Conservation (phyloP, 2,329 filamentous ascomycete species). For the Grosmannia clavigera region DNA sequence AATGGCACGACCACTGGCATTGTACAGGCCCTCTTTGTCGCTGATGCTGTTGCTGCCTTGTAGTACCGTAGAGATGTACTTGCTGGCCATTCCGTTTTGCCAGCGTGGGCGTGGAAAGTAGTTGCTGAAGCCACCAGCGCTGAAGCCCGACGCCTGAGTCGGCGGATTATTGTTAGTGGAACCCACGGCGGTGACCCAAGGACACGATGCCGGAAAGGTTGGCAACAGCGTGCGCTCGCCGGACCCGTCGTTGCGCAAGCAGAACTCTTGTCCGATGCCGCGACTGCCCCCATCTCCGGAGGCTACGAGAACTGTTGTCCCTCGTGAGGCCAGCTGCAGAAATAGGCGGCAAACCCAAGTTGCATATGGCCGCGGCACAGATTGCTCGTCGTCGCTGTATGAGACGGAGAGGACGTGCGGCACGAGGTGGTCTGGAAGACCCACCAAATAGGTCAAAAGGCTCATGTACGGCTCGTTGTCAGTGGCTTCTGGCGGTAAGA, state of each 20-base stretch:
- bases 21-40: slow-evolving; percentile 22
- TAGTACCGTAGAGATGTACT: slow-evolving; percentile 27
- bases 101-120: slow-evolving; percentile 33
- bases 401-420: slow-evolving; percentile 46
- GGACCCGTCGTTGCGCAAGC: slow-evolving; percentile 39
- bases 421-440: slow-evolving; percentile 27
- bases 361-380: slow-evolving; percentile 39
- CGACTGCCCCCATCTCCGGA: slow-evolving; percentile 22
- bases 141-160: slow-evolving; percentile 28
- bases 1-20: slow-evolving; percentile 31
- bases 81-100: slow-evolving; percentile 28
- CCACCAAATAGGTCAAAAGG: slow-evolving; percentile 37
- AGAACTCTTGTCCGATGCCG: slow-evolving; percentile 28
- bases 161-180: slow-evolving; percentile 28
- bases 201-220: slow-evolving; percentile 54
- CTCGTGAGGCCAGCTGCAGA: slow-evolving; percentile 39
- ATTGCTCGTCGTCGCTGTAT: slow-evolving; percentile 46
- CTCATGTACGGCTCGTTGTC: slow-evolving; percentile 47
- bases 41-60: slow-evolving; percentile 16
- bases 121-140: slow-evolving; percentile 39
- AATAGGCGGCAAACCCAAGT: slow-evolving; percentile 39
- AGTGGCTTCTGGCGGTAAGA: slow-evolving; percentile 14
- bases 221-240: slow-evolving; percentile 43
- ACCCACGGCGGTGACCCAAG: slow-evolving; percentile 55
- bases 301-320: slow-evolving; percentile 36